Evolutionary conservation across 2,329 filamentous ascomycete species (phyloP).

Genomic region (Pyrenophora graminea): DNA sequence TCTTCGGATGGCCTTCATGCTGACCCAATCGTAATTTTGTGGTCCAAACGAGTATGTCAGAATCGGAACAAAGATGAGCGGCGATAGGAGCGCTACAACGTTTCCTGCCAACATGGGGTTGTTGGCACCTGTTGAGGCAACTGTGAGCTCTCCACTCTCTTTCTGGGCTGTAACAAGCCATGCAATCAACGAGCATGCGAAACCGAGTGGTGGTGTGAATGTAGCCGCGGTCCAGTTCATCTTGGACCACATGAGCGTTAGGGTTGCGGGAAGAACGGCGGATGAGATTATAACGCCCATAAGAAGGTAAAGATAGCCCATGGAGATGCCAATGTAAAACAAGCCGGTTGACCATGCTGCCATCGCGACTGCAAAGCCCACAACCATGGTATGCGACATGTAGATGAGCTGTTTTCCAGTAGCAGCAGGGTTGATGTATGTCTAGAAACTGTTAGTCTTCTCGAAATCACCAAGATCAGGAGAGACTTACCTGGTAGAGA

Average conservation of each 20-base stretch:
- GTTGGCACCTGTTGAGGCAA: slow-evolving; percentile 79
- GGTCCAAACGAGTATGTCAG: slow-evolving; percentile 71
- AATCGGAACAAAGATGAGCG: slow-evolving; percentile 72
- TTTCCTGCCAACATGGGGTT: slow-evolving; percentile 84
- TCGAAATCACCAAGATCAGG: fast-evolving
- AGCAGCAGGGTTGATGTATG: slow-evolving; percentile 77
- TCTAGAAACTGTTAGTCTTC: background rate
- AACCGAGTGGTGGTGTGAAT: slow-evolving; percentile 69
- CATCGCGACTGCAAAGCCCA: slow-evolving; percentile 77
- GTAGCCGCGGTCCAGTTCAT: slow-evolving; percentile 78
- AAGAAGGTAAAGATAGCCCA: slow-evolving; percentile 87
- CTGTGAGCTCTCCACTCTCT: slow-evolving; percentile 69
- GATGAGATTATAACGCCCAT: slow-evolving; percentile 92
- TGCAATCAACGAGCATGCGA: slow-evolving; percentile 69
- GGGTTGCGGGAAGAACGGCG: slow-evolving; percentile 79
- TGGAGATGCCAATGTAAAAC: slow-evolving; percentile 66
- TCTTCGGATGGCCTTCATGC: slow-evolving; percentile 78
- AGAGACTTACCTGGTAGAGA: slow-evolving; percentile 69
- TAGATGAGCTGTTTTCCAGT: slow-evolving; percentile 77
- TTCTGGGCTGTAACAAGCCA: slow-evolving; percentile 79
- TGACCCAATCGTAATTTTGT: slow-evolving; percentile 83
- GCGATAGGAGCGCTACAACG: slow-evolving; percentile 78
- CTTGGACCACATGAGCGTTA: slow-evolving; percentile 79
- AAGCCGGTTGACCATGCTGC: slow-evolving; percentile 78
- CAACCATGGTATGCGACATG: slow-evolving; percentile 74